Percentiles rank a stretch among this genome's conserved stretches.
phyloP scores from a whole-genome alignment of 148 eudicot species.

The Diospyros lotus region DNA sequence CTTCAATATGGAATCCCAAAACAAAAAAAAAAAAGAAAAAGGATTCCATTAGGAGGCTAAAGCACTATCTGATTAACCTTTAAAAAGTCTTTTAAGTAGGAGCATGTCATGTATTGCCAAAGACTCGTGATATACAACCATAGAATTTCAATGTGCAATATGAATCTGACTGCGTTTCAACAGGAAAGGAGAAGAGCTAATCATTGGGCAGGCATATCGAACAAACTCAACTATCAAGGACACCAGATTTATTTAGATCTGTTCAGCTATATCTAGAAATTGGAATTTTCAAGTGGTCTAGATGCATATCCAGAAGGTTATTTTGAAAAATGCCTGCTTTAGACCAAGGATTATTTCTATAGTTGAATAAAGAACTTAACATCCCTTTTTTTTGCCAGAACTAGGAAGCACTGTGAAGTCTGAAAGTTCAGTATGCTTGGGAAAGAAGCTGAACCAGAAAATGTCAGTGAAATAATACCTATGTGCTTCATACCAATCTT shows the following conservation, averaged over 20 bases:
- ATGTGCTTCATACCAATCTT: slow-evolving; percentile 45
- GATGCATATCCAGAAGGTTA: too few species aligned
- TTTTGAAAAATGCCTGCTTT: background rate
- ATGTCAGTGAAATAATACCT: slow-evolving; percentile 24
- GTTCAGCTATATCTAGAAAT: too few species aligned
- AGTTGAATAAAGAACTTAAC: background rate
- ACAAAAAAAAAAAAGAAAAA: background rate
- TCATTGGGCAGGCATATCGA: too few species aligned
- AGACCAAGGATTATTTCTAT: background rate
- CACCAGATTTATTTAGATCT: too few species aligned
- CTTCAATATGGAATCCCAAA: slow-evolving; percentile 19
- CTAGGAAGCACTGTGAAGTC: background rate
- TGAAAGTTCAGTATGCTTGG: background rate
- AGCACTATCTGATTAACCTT: background rate
- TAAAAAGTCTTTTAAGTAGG: background rate
- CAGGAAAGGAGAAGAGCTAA: background rate
- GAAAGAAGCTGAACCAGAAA: slow-evolving; percentile 4
- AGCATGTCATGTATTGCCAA: background rate
- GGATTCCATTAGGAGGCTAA: background rate
- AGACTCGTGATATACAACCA: background rate
- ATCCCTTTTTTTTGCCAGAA: background rate
- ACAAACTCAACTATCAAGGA: too few species aligned
- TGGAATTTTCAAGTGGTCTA: too few species aligned
- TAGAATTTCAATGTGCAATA: background rate
- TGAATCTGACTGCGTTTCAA: background rate